A percentile compares a stretch with the other conserved stretches of the same genome.
These are phyloP conservation scores for Begonia masoniana DNA, from an alignment of 306 rosid species.

Conservation along the genomic window DNA sequence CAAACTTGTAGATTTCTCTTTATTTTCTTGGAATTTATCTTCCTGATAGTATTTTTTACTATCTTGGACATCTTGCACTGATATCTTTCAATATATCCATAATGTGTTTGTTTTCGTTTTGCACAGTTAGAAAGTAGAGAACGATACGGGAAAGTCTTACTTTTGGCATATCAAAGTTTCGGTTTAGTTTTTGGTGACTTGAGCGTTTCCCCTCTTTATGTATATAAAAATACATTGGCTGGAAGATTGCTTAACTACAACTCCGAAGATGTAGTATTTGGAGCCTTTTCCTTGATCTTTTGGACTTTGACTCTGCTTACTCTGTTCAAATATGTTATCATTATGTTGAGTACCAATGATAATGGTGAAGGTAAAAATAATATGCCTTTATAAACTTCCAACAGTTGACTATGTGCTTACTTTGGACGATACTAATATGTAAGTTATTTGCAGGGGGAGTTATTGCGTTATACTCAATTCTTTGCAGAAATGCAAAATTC, in stretches of 20 bases:
- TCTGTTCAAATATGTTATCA: slow-evolving; percentile 40
- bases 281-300: slow-evolving; percentile 60
- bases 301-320: slow-evolving; percentile 62
- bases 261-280: slow-evolving; percentile 60
- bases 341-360: slow-evolving; percentile 51
- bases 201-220: slow-evolving; percentile 68
- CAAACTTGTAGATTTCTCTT: no score
- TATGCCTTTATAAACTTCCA: slow-evolving; percentile 5
- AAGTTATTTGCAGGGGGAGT: slow-evolving; percentile 56
- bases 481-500: slow-evolving; percentile 67
- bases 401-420: neutral
- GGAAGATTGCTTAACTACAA: slow-evolving; percentile 36
- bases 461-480: slow-evolving; percentile 57
- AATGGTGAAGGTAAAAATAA: slow-evolving; percentile 63
- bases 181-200: slow-evolving; percentile 64
- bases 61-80: no score
- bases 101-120: neutral
- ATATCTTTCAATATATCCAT: neutral
- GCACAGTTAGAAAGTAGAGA: slow-evolving; percentile 38
- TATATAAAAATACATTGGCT: slow-evolving; percentile 48
- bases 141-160: slow-evolving; percentile 22
- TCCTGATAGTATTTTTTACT: no score
- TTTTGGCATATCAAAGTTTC: slow-evolving; percentile 53
- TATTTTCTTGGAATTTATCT: no score
- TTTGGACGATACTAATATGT: slow-evolving; percentile 10